Base-by-base conservation (phyloP, 192 early-diverging fungal species). In the Podila minutissima region DNA sequence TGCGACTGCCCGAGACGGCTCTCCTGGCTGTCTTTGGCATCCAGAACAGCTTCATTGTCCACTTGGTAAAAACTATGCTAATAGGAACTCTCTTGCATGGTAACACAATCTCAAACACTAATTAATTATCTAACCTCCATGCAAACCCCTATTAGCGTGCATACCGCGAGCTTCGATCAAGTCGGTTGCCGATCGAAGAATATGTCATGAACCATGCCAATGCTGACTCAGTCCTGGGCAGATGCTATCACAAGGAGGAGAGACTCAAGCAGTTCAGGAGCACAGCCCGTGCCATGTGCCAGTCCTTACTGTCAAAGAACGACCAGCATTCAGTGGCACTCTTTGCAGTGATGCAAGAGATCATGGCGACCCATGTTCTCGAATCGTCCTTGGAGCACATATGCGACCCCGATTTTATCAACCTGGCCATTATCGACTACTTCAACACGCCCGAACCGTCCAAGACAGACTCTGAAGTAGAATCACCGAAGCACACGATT, bases 41-140 rank as follows among this genome's bases (percentile, higher is more conserved):
- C 15, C 83, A 87, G 22, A 88, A 88, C 60, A 87, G 72, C 29
- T 83, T 89, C 41, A 89, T 89, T 68, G 86, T 89, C 48, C 87
- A 89, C 65, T 73, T 89, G 83, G 88, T 88, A 86, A 62, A 62
- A 73, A 60, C 15, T 17, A 37, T 8, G 35, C 41, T 46, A 37
- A 0, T 46, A 11, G 15, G 41, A 46, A 46, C 13, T 46, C 12
- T 15, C 41, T 11, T 37, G 41, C 15, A 46, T 15, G 41, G 0
- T 46, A 11, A 35, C 24, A 15, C 20, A 60, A 57, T 20, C 48
- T 65, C 11, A 51, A 72, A 38, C 62, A 33, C 46, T 57, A 22
- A 28, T 17, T 32, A 38, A n/a, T 24, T 63, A 65, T 41, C 62
- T 51, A 22, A 22, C 9, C 9, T 20, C 33, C 11, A 64, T 64